phyloP scores from a whole-genome alignment of 352 stramenopile species.

The Globisporangium lucens region DNA sequence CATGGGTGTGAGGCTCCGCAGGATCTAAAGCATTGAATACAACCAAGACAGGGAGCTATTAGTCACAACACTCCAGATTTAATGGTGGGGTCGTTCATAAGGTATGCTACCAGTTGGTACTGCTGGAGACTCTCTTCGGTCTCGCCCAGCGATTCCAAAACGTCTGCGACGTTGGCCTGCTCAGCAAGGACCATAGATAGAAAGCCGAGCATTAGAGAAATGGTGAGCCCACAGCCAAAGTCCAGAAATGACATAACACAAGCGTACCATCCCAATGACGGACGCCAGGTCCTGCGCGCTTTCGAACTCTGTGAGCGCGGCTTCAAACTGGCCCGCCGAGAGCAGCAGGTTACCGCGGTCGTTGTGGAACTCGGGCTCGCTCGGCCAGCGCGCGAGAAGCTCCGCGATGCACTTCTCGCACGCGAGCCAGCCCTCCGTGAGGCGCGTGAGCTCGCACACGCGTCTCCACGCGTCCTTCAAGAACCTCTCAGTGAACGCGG shows the following conservation, averaged over 20 bases:
- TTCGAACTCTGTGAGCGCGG: slow-evolving; percentile 54
- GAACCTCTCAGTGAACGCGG: slow-evolving; percentile 19
- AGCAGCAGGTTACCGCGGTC: slow-evolving; percentile 58
- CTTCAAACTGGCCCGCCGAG: slow-evolving; percentile 51
- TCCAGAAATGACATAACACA: background rate
- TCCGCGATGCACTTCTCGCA: slow-evolving; percentile 56
- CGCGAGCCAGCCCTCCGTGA: slow-evolving; percentile 41
- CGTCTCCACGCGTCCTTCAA: slow-evolving; percentile 33
- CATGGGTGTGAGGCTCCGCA: slow-evolving; percentile 21
- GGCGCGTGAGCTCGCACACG: slow-evolving; percentile 52
- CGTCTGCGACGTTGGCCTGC: slow-evolving; percentile 53
- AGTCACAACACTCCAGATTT: background rate
- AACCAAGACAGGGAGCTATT: background rate
- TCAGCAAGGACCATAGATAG: slow-evolving; percentile 3
- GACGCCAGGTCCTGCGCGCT: slow-evolving; percentile 37
- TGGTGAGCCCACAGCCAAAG: background rate
- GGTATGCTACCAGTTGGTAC: slow-evolving; percentile 40
- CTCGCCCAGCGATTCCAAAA: slow-evolving; percentile 57
- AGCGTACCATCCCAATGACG: slow-evolving; percentile 43
- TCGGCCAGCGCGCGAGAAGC: slow-evolving; percentile 42
- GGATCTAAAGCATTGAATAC: slow-evolving; percentile 22
- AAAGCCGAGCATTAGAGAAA: background rate
- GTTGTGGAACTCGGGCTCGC: slow-evolving; percentile 54
- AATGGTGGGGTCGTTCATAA: background rate
- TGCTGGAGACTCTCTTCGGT: slow-evolving; percentile 46